Conservation (phyloP, 2,329 filamentous ascomycete genomes). For the Keithomyces neogunnii region DNA sequence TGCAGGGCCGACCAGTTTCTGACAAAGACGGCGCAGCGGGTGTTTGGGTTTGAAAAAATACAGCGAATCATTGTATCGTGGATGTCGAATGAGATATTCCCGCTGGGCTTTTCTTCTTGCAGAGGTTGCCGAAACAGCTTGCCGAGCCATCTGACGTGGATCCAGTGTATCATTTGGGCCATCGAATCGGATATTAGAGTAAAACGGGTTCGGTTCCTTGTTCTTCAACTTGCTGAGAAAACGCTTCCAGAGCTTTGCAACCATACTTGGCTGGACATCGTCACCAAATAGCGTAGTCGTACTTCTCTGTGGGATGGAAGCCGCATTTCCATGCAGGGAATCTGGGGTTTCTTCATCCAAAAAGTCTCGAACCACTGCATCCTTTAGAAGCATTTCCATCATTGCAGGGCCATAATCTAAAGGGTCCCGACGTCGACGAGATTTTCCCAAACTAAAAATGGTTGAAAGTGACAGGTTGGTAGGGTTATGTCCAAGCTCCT, state of each 20-base stretch:
- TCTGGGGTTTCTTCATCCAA: slow-evolving; percentile 62
- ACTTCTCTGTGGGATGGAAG: slow-evolving; percentile 21
- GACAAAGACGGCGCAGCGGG: slow-evolving; percentile 72
- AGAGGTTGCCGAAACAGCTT: slow-evolving; percentile 77
- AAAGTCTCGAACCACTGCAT: slow-evolving; percentile 91
- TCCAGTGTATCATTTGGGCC: slow-evolving; percentile 71
- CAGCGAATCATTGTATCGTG: slow-evolving; percentile 85
- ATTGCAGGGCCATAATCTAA: slow-evolving; percentile 86
- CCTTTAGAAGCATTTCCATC: slow-evolving; percentile 93
- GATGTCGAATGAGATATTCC: slow-evolving; percentile 80
- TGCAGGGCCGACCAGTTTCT: slow-evolving; percentile 83
- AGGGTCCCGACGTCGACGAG: slow-evolving; percentile 62
- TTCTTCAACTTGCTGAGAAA: slow-evolving; percentile 48
- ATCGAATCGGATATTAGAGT: slow-evolving; percentile 64
- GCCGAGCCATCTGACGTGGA: slow-evolving; percentile 78
- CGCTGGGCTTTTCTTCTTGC: slow-evolving; percentile 80
- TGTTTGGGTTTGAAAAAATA: slow-evolving; percentile 79
- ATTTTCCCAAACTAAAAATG: slow-evolving; percentile 56
- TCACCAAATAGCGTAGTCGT: slow-evolving; percentile 27
- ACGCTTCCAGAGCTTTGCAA: slow-evolving; percentile 55
- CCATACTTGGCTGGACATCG: slow-evolving; percentile 45
- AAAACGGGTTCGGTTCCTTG: slow-evolving; percentile 88
- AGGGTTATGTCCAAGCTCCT: slow-evolving; percentile 66
- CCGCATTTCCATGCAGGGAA: slow-evolving; percentile 19
- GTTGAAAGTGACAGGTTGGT: slow-evolving; percentile 70